Conservation (phyloP, 257 asterid species). For the Eucommia ulmoides region DNA sequence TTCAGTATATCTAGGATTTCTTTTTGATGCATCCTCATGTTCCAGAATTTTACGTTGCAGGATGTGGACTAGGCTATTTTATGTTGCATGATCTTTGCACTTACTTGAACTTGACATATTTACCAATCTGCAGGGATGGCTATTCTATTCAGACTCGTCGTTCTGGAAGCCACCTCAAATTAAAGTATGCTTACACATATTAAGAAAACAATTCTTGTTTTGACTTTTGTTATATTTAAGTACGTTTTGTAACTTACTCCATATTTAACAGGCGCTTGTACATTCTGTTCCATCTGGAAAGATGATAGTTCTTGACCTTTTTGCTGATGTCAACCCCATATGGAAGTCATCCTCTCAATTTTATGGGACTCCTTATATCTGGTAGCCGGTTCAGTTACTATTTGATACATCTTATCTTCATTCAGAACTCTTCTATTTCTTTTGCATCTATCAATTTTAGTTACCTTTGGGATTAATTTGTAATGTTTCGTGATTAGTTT, state of each 20-base stretch:
- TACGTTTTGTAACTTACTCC: constrained; percentile 7
- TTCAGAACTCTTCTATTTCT: not conserved
- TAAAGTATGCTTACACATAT: constrained; percentile 45
- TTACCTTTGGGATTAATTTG: not conserved
- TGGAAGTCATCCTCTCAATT: constrained; percentile 91
- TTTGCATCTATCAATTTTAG: not conserved
- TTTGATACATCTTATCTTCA: not conserved
- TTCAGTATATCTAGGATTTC: too few species aligned
- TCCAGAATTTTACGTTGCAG: too few species aligned
- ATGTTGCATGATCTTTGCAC: not conserved
- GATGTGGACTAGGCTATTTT: too few species aligned
- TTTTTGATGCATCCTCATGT: too few species aligned
- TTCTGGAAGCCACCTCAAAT: constrained; percentile 98
- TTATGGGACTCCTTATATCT: constrained; percentile 82
- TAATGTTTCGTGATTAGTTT: not conserved
- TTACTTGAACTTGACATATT: constrained; percentile 2
- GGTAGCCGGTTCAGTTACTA: constrained; percentile 29
- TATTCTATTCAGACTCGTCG: constrained; percentile 76
- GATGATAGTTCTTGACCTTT: constrained; percentile 97
- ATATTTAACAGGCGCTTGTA: constrained; percentile 71
- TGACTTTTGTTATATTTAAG: too few species aligned
- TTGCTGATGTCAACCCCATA: constrained; percentile 92
- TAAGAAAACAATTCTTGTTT: constrained; percentile 5
- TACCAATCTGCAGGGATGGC: constrained; percentile 74
- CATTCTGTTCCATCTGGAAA: constrained; percentile 97